Evolutionary conservation across 106 monocot species (phyloP), one percentile per base, ranked within the genome.

Genomic region (Agapanthus africanus): DNA sequence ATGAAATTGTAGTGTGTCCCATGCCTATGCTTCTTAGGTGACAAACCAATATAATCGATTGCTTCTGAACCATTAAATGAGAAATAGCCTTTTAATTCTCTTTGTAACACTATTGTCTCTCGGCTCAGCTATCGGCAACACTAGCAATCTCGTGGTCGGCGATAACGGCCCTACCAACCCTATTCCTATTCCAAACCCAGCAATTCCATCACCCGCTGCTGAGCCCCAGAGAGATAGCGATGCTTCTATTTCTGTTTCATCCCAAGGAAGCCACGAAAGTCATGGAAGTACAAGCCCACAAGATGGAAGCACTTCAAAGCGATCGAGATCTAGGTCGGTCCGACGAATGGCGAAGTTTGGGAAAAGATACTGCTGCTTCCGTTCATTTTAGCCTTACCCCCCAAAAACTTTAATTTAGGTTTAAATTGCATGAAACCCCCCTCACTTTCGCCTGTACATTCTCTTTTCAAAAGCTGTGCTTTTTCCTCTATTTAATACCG

Each of bases 331-430:
- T 21, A 71, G 44, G 22, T 71, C 70, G 18, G 57, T 61, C 33
- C 26, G 25, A 10, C 40, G 60, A 33, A 71, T 71, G 27, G 31
- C 42, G 42, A 71, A 61, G 71, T 44, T 71, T 44, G 60, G 71
- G 61, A 71, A 54, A 33, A 71, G 39, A 71, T 71, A 61, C 71
- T 71, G 59, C 60, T 71, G 71, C 60, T 61, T 71, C 23, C 21
- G 37, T 7, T 37, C 70, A 31, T 71, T 71, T 14, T 71, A 60
- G 60, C 2, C n/a, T n/a, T n/a, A n/a, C n/a, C n/a, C n/a, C n/a
- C n/a, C n/a, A n/a, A n/a, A n/a, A n/a, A n/a, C n/a, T n/a, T n/a
- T n/a, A n/a, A n/a, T n/a, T n/a, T n/a, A n/a, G n/a, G n/a, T n/a
- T n/a, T n/a, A n/a, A n/a, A n/a, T n/a, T n/a, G n/a, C n/a, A n/a